These are phyloP conservation scores for Chiua sp. DNA, from an alignment of 1,284 basidiomycete species.

Conservation along the genomic window DNA sequence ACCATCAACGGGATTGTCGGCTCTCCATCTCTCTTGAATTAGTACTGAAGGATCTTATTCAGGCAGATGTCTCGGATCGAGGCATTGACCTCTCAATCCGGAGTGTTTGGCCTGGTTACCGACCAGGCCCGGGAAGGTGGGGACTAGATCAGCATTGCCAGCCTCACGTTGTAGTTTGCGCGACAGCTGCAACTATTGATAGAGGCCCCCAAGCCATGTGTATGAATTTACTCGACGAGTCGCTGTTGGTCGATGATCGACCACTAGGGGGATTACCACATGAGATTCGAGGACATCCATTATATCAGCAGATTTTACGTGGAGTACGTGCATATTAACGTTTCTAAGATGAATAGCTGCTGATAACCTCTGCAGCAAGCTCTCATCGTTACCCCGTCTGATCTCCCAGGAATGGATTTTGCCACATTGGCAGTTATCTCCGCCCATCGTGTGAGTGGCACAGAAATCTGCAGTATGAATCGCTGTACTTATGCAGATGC, in stretches of 20 bases:
- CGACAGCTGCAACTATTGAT: background rate
- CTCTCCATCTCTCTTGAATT: conserved; percentile 37
- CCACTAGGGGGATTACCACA: conserved; percentile 42
- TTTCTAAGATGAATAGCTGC: background rate
- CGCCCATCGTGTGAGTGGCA: conserved; percentile 24
- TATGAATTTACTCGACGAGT: background rate
- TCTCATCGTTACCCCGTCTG: conserved; percentile 43
- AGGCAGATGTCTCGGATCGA: background rate
- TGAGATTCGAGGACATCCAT: conserved; percentile 29
- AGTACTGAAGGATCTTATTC: conserved; percentile 15
- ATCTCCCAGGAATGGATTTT: conserved; percentile 44
- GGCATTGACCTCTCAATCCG: conserved; percentile 43
- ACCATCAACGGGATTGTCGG: conserved; percentile 33
- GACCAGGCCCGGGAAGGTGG: background rate
- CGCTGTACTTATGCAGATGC: background rate
- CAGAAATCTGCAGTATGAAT: background rate
- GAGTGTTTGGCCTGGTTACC: conserved; percentile 37
- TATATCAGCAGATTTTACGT: conserved; percentile 40
- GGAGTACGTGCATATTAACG: background rate
- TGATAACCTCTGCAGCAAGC: conserved; percentile 33
- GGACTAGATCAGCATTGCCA: no score
- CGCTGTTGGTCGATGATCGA: conserved; percentile 33
- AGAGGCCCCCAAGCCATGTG: background rate
- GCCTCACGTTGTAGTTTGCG: background rate
- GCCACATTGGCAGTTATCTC: conserved; percentile 31